phyloP scores from a whole-genome alignment of 441 rosid species.

The Rhodomyrtus psidioides region DNA sequence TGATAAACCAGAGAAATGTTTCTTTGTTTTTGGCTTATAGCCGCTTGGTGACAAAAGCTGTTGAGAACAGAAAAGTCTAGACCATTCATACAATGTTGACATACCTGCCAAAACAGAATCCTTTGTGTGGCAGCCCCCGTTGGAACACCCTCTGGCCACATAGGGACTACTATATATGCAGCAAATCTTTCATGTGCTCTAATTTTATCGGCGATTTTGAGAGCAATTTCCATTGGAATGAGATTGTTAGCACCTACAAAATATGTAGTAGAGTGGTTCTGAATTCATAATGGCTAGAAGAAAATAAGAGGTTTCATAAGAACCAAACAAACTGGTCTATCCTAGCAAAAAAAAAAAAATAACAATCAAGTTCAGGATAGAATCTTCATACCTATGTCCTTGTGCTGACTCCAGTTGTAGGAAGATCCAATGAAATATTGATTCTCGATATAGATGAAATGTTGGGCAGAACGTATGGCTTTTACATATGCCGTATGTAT shows the following conservation, averaged over 20 bases:
- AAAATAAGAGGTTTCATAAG: background rate
- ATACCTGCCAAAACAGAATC: slow-evolving; percentile 97
- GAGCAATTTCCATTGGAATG: slow-evolving; percentile 98
- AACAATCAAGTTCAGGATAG: background rate
- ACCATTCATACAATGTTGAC: background rate
- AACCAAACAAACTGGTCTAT: background rate
- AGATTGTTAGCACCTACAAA: slow-evolving; percentile 83
- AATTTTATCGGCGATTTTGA: slow-evolving; percentile 87
- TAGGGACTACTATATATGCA: slow-evolving; percentile 87
- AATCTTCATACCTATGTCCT: slow-evolving; percentile 53
- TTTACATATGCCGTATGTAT: slow-evolving; percentile 96
- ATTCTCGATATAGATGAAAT: slow-evolving; percentile 93
- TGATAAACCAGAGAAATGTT: background rate
- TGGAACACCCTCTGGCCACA: slow-evolving; percentile 99
- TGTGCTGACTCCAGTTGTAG: slow-evolving; percentile 75
- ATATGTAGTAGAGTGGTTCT: background rate
- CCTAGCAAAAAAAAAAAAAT: background rate
- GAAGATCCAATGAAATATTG: slow-evolving; percentile 97
- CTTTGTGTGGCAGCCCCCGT: slow-evolving; percentile 84
- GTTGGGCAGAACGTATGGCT: slow-evolving; percentile 98
- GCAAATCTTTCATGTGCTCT: slow-evolving; percentile 88
- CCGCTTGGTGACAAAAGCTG: background rate
- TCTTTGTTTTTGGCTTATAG: background rate
- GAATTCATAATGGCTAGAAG: background rate
- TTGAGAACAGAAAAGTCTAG: background rate